Percentiles rank a stretch among this genome's conserved stretches.
Conservation (phyloP, 495 filamentous ascomycete genomes). For the Talaromyces proteolyticus region DNA sequence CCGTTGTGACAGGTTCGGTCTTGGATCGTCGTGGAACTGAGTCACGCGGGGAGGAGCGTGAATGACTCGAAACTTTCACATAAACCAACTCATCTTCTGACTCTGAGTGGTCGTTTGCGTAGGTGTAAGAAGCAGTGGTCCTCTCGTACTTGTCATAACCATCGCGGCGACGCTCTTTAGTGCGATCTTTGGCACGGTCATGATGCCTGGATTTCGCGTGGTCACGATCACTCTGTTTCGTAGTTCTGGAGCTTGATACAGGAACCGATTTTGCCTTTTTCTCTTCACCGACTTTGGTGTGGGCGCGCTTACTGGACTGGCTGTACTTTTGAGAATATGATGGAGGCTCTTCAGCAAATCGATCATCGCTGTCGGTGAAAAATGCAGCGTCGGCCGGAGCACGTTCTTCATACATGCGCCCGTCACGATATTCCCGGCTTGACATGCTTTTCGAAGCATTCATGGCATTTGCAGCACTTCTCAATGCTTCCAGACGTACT, state of each 20-base stretch:
- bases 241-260: conserved; percentile 16
- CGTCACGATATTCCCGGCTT: conserved; percentile 39
- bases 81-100: conserved; percentile 6
- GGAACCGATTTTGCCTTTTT: conserved; percentile 27
- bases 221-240: conserved; percentile 23
- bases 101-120: conserved; percentile 22
- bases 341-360: conserved; percentile 29
- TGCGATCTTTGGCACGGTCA: conserved; percentile 37
- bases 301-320: conserved; percentile 31
- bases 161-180: conserved; percentile 46
- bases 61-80: conserved; percentile 15
- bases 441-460: conserved; percentile 18
- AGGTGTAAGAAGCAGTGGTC: conserved; percentile 21
- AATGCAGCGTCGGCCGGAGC: conserved; percentile 28
- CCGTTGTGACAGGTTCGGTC: not conserved
- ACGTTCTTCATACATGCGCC: conserved; percentile 40
- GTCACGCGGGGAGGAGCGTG: conserved; percentile 10
- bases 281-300: conserved; percentile 25
- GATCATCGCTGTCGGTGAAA: conserved; percentile 8
- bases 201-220: conserved; percentile 23
- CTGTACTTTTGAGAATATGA: conserved; percentile 35
- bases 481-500: conserved; percentile 55
- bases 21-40: conserved; percentile 7
- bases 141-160: conserved; percentile 36
- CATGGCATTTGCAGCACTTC: conserved; percentile 44